Conservation (phyloP, 2,329 filamentous ascomycete genomes). For the Leptographium lundbergii region DNA sequence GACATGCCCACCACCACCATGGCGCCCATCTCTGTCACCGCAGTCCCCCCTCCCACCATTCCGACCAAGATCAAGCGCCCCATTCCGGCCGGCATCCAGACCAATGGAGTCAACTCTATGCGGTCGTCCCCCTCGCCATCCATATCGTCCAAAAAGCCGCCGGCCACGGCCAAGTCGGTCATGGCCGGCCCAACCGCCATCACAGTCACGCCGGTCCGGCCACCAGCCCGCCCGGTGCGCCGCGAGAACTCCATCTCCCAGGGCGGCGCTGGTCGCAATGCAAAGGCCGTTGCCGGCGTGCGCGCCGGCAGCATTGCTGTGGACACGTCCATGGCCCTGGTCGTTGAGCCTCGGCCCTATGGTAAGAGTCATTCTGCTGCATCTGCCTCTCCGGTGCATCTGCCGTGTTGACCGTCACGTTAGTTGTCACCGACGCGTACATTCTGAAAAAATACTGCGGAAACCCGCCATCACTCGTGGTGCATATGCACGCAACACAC, state of each 20-base stretch:
- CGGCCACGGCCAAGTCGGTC: conserved; percentile 35
- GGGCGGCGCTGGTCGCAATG: conserved; percentile 27
- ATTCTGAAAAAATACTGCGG: conserved; percentile 66
- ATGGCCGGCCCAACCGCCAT: conserved; percentile 27
- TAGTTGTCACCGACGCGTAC: conserved; percentile 62
- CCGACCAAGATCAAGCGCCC: conserved; percentile 55
- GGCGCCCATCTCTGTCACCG: conserved; percentile 40
- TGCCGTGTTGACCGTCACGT: neutral
- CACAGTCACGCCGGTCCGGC: conserved; percentile 32
- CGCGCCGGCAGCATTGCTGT: conserved; percentile 30
- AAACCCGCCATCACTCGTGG: conserved; percentile 63
- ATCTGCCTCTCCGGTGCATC: neutral
- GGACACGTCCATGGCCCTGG: conserved; percentile 25
- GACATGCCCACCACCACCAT: conserved; percentile 21
- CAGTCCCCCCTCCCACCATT: conserved; percentile 27
- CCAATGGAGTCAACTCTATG: conserved; percentile 46
- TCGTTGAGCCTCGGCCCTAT: conserved; percentile 37
- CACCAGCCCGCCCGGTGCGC: conserved; percentile 42
- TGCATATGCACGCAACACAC: conserved; percentile 75
- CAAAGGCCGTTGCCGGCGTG: conserved; percentile 36
- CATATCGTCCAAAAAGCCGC: conserved; percentile 41
- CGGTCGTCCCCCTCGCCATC: conserved; percentile 48
- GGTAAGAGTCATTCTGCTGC: conserved; percentile 22
- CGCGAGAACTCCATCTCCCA: conserved; percentile 32
- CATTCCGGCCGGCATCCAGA: conserved; percentile 51